A percentile compares a stretch with the other conserved stretches of the same genome.
Conservation (phyloP, 495 filamentous ascomycete genomes). For the Podospora appendiculata region DNA sequence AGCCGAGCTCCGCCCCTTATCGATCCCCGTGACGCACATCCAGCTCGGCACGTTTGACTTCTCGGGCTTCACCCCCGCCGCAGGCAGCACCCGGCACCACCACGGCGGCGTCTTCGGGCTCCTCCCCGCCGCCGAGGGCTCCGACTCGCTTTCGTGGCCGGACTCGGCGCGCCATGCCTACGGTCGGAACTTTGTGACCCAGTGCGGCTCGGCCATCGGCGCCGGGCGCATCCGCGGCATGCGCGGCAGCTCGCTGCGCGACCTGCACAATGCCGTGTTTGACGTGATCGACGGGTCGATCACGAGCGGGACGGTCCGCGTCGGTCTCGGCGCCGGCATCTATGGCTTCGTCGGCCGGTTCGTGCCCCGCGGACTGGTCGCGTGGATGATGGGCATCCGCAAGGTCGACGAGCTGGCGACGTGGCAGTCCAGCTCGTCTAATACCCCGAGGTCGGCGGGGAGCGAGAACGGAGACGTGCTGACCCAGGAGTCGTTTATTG, state of each 20-base stretch:
- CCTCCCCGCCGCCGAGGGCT: slow-evolving; percentile 32
- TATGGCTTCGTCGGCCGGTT: slow-evolving; percentile 84
- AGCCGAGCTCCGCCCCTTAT: slow-evolving; percentile 63
- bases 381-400: slow-evolving; percentile 80
- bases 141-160: slow-evolving; percentile 61
- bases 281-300: slow-evolving; percentile 60
- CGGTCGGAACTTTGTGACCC: slow-evolving; percentile 48
- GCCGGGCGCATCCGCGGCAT: slow-evolving; percentile 35
- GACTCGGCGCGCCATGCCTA: slow-evolving; percentile 44
- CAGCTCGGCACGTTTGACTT: slow-evolving; percentile 83
- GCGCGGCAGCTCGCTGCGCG: slow-evolving; percentile 60
- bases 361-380: slow-evolving; percentile 70
- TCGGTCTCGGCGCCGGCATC: slow-evolving; percentile 70
- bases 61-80: slow-evolving; percentile 34
- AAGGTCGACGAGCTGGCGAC: slow-evolving; percentile 41
- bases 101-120: slow-evolving; percentile 6
- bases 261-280: slow-evolving; percentile 78
- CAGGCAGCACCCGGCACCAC: slow-evolving; percentile 25
- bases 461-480: slow-evolving; percentile 3
- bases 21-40: slow-evolving; percentile 71
- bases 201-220: slow-evolving; percentile 36
- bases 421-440: slow-evolving; percentile 15
- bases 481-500: slow-evolving; percentile 16
- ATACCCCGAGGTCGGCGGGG: slow-evolving; percentile 16
- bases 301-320: slow-evolving; percentile 51